Conservation (phyloP, 441 rosid species). For the Brassica hybrid region DNA sequence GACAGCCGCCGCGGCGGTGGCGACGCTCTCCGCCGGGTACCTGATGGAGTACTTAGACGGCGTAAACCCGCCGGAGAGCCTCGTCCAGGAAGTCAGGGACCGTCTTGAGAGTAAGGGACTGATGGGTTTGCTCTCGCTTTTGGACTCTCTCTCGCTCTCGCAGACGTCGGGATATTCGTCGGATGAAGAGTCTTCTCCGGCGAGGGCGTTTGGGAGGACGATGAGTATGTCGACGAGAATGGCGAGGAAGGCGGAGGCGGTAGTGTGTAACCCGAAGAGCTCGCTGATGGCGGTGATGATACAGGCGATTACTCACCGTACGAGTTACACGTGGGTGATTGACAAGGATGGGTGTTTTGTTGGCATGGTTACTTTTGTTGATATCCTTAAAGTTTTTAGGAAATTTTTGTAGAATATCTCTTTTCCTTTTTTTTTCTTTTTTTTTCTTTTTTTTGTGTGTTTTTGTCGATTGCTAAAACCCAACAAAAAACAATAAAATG, state of each 20-base stretch:
- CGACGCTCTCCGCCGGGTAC: slow-evolving; percentile 76
- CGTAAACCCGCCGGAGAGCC: slow-evolving; percentile 82
- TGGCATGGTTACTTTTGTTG: slow-evolving; percentile 81
- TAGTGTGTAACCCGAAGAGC: slow-evolving; percentile 79
- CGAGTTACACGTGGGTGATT: slow-evolving; percentile 84
- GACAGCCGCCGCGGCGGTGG: slow-evolving; percentile 79
- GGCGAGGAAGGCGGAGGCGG: slow-evolving; percentile 87
- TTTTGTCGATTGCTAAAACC: slow-evolving; percentile 15
- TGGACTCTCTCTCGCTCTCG: slow-evolving; percentile 51
- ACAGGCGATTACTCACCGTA: slow-evolving; percentile 85
- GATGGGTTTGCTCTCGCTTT: slow-evolving; percentile 46
- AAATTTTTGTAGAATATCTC: slow-evolving; percentile 46
- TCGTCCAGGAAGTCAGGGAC: slow-evolving; percentile 55
- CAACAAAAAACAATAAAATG: background rate
- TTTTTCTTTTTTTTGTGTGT: background rate
- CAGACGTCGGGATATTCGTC: slow-evolving; percentile 48
- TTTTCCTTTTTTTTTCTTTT: background rate
- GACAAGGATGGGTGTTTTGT: slow-evolving; percentile 56
- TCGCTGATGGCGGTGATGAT: slow-evolving; percentile 92
- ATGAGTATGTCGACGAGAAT: slow-evolving; percentile 72
- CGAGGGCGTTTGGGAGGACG: slow-evolving; percentile 51
- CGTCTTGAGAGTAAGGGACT: slow-evolving; percentile 50
- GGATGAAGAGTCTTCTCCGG: slow-evolving; percentile 65
- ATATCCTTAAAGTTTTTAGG: slow-evolving; percentile 73
- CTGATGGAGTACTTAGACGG: slow-evolving; percentile 89